Evolutionary conservation across 352 stramenopile genomes (phyloP).

Genomic region (Phytophthora agathidicida): DNA sequence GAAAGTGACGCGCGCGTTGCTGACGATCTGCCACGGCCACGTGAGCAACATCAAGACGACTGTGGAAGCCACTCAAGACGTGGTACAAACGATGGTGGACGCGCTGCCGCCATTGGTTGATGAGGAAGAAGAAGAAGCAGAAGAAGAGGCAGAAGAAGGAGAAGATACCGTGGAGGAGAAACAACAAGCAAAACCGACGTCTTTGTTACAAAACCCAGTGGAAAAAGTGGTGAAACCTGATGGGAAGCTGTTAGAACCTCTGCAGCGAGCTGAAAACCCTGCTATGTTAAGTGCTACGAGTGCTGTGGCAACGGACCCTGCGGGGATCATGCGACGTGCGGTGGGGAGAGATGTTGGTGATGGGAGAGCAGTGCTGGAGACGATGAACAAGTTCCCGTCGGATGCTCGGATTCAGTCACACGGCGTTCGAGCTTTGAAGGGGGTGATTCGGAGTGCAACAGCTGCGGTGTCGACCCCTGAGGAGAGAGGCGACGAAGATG

Average conservation of each 20-base stretch:
- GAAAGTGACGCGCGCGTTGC: slow-evolving; percentile 42
- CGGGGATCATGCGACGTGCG: slow-evolving; percentile 57
- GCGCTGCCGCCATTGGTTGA: slow-evolving; percentile 19
- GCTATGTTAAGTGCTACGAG: no score
- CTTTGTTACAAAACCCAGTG: background rate
- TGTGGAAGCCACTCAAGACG: slow-evolving; percentile 35
- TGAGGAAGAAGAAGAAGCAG: slow-evolving; percentile 1
- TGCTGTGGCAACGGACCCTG: slow-evolving; percentile 34
- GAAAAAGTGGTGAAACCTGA: background rate
- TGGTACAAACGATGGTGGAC: slow-evolving; percentile 37
- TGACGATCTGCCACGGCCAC: slow-evolving; percentile 51
- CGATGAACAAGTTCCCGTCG: slow-evolving; percentile 51
- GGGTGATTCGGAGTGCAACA: slow-evolving; percentile 34
- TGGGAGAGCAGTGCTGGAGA: slow-evolving; percentile 44
- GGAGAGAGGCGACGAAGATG: background rate
- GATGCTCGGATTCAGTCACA: slow-evolving; percentile 55
- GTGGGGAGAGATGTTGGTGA: slow-evolving; percentile 52
- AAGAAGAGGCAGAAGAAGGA: background rate
- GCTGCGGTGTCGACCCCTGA: background rate
- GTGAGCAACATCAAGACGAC: slow-evolving; percentile 33
- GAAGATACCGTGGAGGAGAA: slow-evolving; percentile 1
- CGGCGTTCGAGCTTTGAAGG: slow-evolving; percentile 54
- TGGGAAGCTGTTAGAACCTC: background rate
- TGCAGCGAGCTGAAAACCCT: background rate
- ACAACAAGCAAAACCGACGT: background rate